Conservation (phyloP, 2,329 filamentous ascomycete genomes). For the Alternaria incomplexa region DNA sequence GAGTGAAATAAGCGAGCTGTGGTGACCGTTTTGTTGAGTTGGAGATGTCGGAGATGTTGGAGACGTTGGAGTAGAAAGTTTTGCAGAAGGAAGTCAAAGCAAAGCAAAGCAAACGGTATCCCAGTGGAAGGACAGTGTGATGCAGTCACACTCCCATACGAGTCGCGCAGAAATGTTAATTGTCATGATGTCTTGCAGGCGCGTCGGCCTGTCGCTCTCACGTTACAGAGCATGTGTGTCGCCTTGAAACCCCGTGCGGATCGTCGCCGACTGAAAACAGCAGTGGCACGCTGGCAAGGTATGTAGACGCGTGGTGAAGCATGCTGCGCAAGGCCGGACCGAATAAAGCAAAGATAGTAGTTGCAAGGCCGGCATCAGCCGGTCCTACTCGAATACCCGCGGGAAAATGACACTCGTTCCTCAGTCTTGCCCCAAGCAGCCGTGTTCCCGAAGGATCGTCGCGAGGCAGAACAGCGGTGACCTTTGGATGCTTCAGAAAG, state of each 20-base stretch:
- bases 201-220: background rate
- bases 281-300: conserved; percentile 1
- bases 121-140: background rate
- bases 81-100: background rate
- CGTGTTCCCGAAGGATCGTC: conserved; percentile 25
- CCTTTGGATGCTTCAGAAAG: background rate
- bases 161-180: background rate
- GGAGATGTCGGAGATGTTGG: background rate
- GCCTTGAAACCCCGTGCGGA: conserved; percentile 5
- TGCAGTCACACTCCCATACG: background rate
- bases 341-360: conserved; percentile 5
- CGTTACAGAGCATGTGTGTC: background rate
- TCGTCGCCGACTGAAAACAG: conserved; percentile 4
- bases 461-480: conserved; percentile 31
- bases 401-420: conserved; percentile 3
- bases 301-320: conserved; percentile 1
- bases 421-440: background rate
- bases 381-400: background rate
- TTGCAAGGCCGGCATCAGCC: conserved; percentile 5
- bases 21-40: background rate
- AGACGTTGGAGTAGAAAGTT: background rate
- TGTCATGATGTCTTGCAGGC: background rate
- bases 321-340: conserved; percentile 6
- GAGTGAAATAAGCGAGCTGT: background rate
- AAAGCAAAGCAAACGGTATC: background rate